Evolutionary conservation across 805 yeast genomes (phyloP).

Genomic region (Schwanniomyces vanrijiae): DNA sequence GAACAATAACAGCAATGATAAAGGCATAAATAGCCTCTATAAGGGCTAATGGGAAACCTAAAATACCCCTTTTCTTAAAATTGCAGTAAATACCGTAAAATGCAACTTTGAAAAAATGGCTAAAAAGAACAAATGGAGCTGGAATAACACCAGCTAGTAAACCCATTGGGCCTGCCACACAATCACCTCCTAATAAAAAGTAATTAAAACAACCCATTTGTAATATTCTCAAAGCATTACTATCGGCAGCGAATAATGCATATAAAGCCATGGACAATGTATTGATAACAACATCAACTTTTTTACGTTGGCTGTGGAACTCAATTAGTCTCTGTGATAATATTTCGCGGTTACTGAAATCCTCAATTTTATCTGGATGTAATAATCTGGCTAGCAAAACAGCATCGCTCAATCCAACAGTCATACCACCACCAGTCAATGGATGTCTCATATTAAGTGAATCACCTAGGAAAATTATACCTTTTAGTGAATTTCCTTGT

Average conservation of each 20-base stretch:
- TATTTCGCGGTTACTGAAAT: conserved; percentile 55
- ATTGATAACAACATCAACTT: conserved; percentile 79
- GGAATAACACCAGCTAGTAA: conserved; percentile 82
- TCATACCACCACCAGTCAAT: conserved; percentile 98
- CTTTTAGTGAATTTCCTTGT: conserved; percentile 54
- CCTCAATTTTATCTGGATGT: conserved; percentile 51
- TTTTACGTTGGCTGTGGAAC: conserved; percentile 79
- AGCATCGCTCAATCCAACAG: conserved; percentile 91
- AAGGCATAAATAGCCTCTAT: conserved; percentile 67
- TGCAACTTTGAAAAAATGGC: conserved; percentile 90
- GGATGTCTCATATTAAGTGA: conserved; percentile 98
- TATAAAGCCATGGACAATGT: conserved; percentile 89
- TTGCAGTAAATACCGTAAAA: conserved; percentile 76
- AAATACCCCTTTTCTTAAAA: conserved; percentile 60
- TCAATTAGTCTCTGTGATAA: conserved; percentile 57
- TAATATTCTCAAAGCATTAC: conserved; percentile 58
- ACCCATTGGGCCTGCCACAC: conserved; percentile 76
- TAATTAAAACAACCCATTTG: conserved; percentile 90
- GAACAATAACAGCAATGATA: conserved; percentile 71
- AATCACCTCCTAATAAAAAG: conserved; percentile 80
- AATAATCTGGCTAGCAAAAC: conserved; percentile 65
- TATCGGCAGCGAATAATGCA: conserved; percentile 86
- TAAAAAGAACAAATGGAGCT: conserved; percentile 68
- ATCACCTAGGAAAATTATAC: conserved; percentile 85
- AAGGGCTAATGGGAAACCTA: conserved; percentile 69